phyloP scores from a whole-genome alignment of 495 filamentous ascomycete species.

The Articulospora tetracladia region DNA sequence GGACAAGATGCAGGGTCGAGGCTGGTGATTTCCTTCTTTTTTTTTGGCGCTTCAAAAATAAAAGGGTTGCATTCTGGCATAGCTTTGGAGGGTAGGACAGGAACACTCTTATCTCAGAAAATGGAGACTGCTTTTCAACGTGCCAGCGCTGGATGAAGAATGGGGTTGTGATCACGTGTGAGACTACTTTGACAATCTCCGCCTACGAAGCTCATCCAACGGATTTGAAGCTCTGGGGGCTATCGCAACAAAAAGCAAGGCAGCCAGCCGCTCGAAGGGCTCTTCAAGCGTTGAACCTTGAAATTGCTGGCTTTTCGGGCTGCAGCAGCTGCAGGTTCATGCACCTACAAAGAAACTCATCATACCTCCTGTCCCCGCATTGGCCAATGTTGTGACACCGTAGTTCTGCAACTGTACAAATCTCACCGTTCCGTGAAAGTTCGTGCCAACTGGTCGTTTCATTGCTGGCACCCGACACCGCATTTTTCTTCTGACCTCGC shows the following conservation, averaged over 20 bases:
- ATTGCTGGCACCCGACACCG: neutral
- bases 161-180: neutral
- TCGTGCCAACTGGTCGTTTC: neutral
- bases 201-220: neutral
- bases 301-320: neutral
- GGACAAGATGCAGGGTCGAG: conserved; percentile 81
- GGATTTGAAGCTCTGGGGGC: neutral
- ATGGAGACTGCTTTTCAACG: neutral
- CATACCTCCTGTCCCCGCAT: neutral
- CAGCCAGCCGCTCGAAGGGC: neutral
- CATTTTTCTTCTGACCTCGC: neutral
- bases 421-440: neutral
- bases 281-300: neutral
- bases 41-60: conserved; percentile 2
- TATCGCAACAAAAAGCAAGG: neutral
- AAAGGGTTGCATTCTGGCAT: neutral
- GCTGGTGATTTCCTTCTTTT: conserved; percentile 58
- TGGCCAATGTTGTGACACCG: neutral
- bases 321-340: neutral
- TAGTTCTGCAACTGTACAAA: neutral
- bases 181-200: no score
- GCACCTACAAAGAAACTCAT: neutral
- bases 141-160: neutral
- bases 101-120: neutral
- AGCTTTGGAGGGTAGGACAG: neutral